Percentiles rank a stretch among this genome's conserved stretches.
Conservation (phyloP, 2,329 filamentous ascomycete genomes). For the Colletotrichum sp. region DNA sequence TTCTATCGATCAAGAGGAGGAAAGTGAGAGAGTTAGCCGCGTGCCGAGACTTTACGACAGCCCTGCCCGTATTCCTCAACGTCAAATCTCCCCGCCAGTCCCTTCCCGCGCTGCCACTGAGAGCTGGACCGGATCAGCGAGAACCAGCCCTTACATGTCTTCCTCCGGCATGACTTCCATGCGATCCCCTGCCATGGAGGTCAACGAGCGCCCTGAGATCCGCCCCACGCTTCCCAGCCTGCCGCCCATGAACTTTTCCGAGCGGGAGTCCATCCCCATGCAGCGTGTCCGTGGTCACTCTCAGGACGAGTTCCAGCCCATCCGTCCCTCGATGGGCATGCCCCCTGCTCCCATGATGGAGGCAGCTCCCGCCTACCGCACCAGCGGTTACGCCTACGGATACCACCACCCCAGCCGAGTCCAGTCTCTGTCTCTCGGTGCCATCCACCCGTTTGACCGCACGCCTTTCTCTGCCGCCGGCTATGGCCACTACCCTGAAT, state of each 20-base stretch:
- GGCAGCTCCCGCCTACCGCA: conserved; percentile 34
- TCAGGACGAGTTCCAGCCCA: conserved; percentile 39
- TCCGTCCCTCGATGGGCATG: conserved; percentile 31
- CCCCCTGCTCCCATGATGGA: conserved; percentile 34
- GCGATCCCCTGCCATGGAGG: conserved; percentile 34
- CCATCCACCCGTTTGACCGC: conserved; percentile 46
- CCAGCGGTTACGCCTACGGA: conserved; percentile 37
- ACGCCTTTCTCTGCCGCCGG: conserved; percentile 46
- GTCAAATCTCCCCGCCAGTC: conserved; percentile 40
- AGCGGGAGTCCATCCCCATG: conserved; percentile 35
- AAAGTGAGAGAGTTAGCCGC: conserved; percentile 44
- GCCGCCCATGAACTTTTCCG: conserved; percentile 39
- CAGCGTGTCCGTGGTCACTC: conserved; percentile 35
- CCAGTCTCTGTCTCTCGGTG: conserved; percentile 51
- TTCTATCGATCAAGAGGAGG: conserved; percentile 45
- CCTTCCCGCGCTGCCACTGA: conserved; percentile 31
- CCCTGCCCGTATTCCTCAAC: conserved; percentile 33
- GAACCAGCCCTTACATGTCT: conserved; percentile 38
- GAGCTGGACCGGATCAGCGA: conserved; percentile 37
- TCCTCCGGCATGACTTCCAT: conserved; percentile 34
- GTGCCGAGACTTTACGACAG: conserved; percentile 52
- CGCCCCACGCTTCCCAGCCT: conserved; percentile 46
- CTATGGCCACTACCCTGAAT: conserved; percentile 49
- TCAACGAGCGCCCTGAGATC: conserved; percentile 37
- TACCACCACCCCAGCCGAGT: conserved; percentile 49